A percentile compares a stretch with the other conserved stretches of the same genome.
phyloP scores from a whole-genome alignment of 2,329 filamentous ascomycete genomes.

The Stromatinia cepivora region DNA sequence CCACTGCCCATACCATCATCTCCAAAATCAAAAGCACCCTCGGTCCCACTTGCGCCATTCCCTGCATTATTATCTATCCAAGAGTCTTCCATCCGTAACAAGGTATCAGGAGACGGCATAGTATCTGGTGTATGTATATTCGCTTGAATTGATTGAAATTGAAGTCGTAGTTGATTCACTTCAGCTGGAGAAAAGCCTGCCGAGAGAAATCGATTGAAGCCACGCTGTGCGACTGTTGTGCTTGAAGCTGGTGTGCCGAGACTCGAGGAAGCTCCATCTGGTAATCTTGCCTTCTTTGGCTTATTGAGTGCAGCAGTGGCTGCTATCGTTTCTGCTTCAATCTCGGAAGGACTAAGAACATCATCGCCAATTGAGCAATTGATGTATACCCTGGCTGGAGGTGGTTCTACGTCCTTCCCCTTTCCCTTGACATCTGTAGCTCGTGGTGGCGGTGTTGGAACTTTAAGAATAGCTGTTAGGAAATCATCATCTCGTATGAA shows the following conservation, averaged over 20 bases:
- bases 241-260: conserved; percentile 26
- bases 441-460: conserved; percentile 55
- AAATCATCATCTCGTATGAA: conserved; percentile 74
- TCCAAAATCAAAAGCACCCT: conserved; percentile 42
- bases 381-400: conserved; percentile 68
- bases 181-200: conserved; percentile 82
- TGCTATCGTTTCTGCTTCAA: conserved; percentile 61
- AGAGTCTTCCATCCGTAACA: conserved; percentile 79
- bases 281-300: conserved; percentile 25
- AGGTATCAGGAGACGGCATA: conserved; percentile 75
- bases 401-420: conserved; percentile 62
- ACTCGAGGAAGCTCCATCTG: conserved; percentile 21
- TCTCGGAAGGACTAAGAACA: conserved; percentile 65
- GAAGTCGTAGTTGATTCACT: conserved; percentile 78
- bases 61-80: conserved; percentile 77
- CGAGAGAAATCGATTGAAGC: conserved; percentile 82
- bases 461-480: conserved; percentile 66
- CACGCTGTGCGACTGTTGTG: conserved; percentile 62
- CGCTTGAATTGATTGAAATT: conserved; percentile 84
- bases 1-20: conserved; percentile 46
- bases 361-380: conserved; percentile 90
- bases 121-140: conserved; percentile 83
- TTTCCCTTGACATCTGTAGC: conserved; percentile 52
- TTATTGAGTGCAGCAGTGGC: conserved; percentile 31
- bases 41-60: conserved; percentile 43